Conservation (phyloP, 2,329 filamentous ascomycete species). For the Colletotrichum higginsianum region DNA sequence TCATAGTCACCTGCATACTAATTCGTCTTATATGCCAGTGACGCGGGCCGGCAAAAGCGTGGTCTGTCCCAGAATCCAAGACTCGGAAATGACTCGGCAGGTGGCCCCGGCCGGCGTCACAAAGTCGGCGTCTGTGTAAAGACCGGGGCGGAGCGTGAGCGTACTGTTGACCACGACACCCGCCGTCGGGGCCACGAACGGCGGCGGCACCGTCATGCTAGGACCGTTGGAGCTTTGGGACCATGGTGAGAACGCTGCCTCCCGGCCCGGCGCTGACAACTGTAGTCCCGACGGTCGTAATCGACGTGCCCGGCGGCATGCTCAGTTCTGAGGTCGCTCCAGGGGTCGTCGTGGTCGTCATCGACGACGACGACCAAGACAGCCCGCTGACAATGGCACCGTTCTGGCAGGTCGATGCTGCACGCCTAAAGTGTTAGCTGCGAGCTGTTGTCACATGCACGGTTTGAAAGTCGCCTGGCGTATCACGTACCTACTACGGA, state of each 20-base stretch:
- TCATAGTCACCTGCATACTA: not conserved
- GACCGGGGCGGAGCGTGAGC: slow-evolving; percentile 32
- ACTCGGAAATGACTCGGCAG: slow-evolving; percentile 34
- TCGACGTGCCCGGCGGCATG: not conserved
- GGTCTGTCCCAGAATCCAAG: slow-evolving; percentile 32
- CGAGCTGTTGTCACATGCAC: too few relatives aligned
- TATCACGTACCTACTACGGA: slow-evolving; percentile 26
- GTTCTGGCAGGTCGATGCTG: slow-evolving; percentile 18
- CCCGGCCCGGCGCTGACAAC: slow-evolving; percentile 28
- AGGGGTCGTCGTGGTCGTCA: too few relatives aligned
- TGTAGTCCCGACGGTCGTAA: not conserved
- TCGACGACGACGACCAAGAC: too few relatives aligned
- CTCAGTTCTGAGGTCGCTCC: too few relatives aligned
- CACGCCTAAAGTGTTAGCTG: not conserved
- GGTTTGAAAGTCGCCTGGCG: not conserved
- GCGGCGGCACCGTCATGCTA: slow-evolving; percentile 10
- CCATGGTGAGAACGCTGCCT: slow-evolving; percentile 18
- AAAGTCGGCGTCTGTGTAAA: slow-evolving; percentile 30
- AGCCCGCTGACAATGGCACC: not conserved
- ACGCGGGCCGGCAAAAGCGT: slow-evolving; percentile 26
- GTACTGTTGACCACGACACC: slow-evolving; percentile 30
- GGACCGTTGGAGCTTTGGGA: not conserved
- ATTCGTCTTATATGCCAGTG: not conserved
- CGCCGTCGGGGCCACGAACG: slow-evolving; percentile 17
- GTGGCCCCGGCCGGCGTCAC: slow-evolving; percentile 9